These are phyloP conservation scores for Starmera stellimalicola DNA, from an alignment of 1,139 yeast genomes.

Conservation along the genomic window DNA sequence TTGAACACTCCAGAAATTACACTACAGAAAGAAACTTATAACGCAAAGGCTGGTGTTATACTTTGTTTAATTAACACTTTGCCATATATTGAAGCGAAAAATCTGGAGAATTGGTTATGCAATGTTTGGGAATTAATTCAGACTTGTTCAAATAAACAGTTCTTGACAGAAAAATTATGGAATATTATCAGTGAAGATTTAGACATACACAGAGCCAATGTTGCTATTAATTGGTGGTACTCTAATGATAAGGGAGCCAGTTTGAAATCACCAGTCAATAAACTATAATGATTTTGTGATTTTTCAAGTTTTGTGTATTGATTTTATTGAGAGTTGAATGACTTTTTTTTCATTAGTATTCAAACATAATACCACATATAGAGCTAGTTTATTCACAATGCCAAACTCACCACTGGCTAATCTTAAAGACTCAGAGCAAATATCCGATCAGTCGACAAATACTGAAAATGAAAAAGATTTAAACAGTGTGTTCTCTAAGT, in stretches of 20 bases:
- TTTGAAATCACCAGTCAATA: too few relatives aligned
- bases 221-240: slow-evolving; percentile 67
- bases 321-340: too few relatives aligned
- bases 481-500: neutral
- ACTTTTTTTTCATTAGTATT: too few relatives aligned
- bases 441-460: neutral
- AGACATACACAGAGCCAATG: slow-evolving; percentile 50
- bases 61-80: slow-evolving; percentile 40
- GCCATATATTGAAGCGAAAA: slow-evolving; percentile 42
- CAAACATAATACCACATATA: too few relatives aligned
- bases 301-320: too few relatives aligned
- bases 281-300: too few relatives aligned
- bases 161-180: slow-evolving; percentile 28
- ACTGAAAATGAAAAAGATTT: neutral
- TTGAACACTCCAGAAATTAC: slow-evolving; percentile 27
- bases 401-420: too few relatives aligned
- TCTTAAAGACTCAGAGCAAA: neutral
- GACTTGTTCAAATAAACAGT: slow-evolving; percentile 21
- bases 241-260: too few relatives aligned
- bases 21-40: slow-evolving; percentile 18
- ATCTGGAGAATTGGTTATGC: slow-evolving; percentile 39
- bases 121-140: slow-evolving; percentile 34
- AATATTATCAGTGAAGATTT: slow-evolving; percentile 35
- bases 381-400: too few relatives aligned
- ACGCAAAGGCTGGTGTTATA: slow-evolving; percentile 45